These are phyloP conservation scores for Didymella segeticola DNA, from an alignment of 2,329 filamentous ascomycete genomes.

Conservation along the genomic window DNA sequence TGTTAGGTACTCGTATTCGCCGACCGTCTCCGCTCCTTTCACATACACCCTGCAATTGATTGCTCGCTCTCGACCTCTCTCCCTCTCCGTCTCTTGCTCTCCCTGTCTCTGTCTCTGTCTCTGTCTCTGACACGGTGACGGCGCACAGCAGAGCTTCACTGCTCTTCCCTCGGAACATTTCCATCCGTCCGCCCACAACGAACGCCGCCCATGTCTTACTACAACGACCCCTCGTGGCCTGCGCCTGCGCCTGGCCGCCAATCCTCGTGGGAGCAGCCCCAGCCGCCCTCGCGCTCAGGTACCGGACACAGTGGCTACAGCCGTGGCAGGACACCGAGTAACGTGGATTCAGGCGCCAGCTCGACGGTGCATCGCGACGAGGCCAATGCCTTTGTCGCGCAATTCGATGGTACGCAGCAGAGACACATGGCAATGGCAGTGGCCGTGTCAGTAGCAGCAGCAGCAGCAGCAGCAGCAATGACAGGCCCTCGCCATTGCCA, in stretches of 20 bases:
- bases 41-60: slow-evolving; percentile 31
- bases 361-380: slow-evolving; percentile 74
- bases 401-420: slow-evolving; percentile 78
- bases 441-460: too few relatives aligned
- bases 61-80: too few relatives aligned
- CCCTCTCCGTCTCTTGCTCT: too few relatives aligned
- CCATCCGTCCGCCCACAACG: neutral
- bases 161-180: slow-evolving; percentile 19
- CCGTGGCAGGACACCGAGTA: slow-evolving; percentile 30
- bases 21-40: slow-evolving; percentile 21
- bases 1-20: slow-evolving; percentile 21
- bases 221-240: slow-evolving; percentile 69
- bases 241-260: slow-evolving; percentile 67
- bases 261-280: slow-evolving; percentile 75
- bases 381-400: slow-evolving; percentile 78
- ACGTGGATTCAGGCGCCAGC: slow-evolving; percentile 68
- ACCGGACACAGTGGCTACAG: slow-evolving; percentile 44
- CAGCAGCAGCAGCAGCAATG: too few relatives aligned
- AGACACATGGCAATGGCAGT: slow-evolving; percentile 3
- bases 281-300: slow-evolving; percentile 76
- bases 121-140: slow-evolving; percentile 21
- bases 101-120: too few relatives aligned
- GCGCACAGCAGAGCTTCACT: slow-evolving; percentile 24
- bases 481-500: neutral
- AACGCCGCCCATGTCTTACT: slow-evolving; percentile 67